Evolutionary conservation across 1,139 yeast species (phyloP).

Genomic region (Sugiyamaella japonica): DNA sequence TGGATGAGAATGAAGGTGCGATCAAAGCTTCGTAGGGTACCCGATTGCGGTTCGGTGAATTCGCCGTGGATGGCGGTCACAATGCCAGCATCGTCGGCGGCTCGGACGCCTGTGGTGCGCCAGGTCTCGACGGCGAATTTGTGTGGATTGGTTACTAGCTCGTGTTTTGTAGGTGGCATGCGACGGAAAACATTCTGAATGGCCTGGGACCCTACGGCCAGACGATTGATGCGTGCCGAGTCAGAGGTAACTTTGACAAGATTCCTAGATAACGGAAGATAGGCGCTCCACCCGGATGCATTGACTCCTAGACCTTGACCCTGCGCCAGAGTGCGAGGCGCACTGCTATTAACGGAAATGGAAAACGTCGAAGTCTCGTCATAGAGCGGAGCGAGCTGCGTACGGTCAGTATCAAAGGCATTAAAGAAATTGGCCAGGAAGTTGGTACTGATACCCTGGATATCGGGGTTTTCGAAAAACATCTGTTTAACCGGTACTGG

Average conservation of each 20-base stretch:
- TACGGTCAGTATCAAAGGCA: slow-evolving; percentile 79
- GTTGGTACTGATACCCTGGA: slow-evolving; percentile 67
- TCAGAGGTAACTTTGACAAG: slow-evolving; percentile 64
- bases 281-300: slow-evolving; percentile 35
- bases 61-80: slow-evolving; percentile 80
- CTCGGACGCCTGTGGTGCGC: slow-evolving; percentile 45
- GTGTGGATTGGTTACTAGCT: slow-evolving; percentile 59
- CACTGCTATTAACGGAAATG: slow-evolving; percentile 53
- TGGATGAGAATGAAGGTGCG: slow-evolving; percentile 75
- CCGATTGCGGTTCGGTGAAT: slow-evolving; percentile 61
- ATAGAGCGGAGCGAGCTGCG: slow-evolving; percentile 68
- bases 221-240: slow-evolving; percentile 54
- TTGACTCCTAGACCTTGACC: slow-evolving; percentile 2
- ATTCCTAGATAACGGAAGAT: slow-evolving; percentile 67
- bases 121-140: slow-evolving; percentile 78
- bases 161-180: slow-evolving; percentile 76
- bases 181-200: slow-evolving; percentile 62
- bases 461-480: slow-evolving; percentile 79
- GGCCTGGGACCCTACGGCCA: slow-evolving; percentile 70
- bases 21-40: slow-evolving; percentile 72
- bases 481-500: slow-evolving; percentile 55
- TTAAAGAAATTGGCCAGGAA: slow-evolving; percentile 74
- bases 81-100: slow-evolving; percentile 70
- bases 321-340: slow-evolving; percentile 42
- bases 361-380: slow-evolving; percentile 87